A percentile compares a stretch with the other conserved stretches of the same genome.
Conservation (phyloP, 805 yeast species). For the Pichia heedii region DNA sequence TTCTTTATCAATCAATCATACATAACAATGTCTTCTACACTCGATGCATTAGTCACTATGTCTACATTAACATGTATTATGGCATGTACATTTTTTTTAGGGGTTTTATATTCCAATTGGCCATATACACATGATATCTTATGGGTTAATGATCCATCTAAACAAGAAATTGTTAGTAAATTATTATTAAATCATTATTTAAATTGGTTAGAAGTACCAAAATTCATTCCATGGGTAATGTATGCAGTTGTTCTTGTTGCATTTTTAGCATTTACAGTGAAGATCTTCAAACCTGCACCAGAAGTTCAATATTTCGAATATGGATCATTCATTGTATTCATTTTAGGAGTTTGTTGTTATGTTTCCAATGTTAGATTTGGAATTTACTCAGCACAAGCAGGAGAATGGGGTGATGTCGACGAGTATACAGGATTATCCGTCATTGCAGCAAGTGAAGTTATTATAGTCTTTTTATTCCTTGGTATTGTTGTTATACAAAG, state of each 20-base stretch:
- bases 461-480: conserved; percentile 57
- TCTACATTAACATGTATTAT: conserved; percentile 21
- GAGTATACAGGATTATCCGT: conserved; percentile 80
- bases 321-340: conserved; percentile 66
- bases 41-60: conserved; percentile 26
- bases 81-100: conserved; percentile 68
- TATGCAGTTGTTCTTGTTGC: conserved; percentile 60
- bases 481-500: conserved; percentile 83
- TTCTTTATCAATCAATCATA: no score
- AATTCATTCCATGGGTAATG: conserved; percentile 46
- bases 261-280: conserved; percentile 60
- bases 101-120: conserved; percentile 67
- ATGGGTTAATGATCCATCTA: conserved; percentile 48
- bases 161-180: conserved; percentile 33
- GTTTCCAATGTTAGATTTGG: conserved; percentile 83
- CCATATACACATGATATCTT: conserved; percentile 74
- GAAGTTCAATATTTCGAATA: conserved; percentile 86
- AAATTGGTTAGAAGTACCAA: conserved; percentile 61
- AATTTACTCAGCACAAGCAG: conserved; percentile 52
- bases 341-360: conserved; percentile 69
- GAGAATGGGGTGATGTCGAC: conserved; percentile 92
- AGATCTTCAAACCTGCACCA: conserved; percentile 79
- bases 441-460: conserved; percentile 79
- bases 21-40: conserved; percentile 20
- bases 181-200: conserved; percentile 64